Evolutionary conservation across 148 eudicot species (phyloP).

Genomic region (Vaccinium myrtillus): DNA sequence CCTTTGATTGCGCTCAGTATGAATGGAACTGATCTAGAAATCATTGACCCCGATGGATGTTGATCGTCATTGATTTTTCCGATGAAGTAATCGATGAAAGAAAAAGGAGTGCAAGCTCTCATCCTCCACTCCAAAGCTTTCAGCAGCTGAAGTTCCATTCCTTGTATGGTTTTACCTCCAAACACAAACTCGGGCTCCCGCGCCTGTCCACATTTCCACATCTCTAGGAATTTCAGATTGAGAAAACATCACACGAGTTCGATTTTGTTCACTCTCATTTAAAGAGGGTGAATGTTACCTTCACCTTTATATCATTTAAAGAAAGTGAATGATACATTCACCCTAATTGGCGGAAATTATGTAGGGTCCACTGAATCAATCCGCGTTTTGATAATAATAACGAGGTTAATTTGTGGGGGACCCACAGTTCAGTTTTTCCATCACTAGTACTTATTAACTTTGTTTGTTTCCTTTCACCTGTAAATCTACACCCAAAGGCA

Average conservation of each 20-base stretch:
- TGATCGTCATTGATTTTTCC: constrained; percentile 29
- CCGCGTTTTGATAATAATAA: too few species aligned
- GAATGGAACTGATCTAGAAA: constrained; percentile 54
- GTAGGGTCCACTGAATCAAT: too few species aligned
- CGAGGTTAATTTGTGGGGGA: too few species aligned
- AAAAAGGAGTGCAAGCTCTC: constrained; percentile 69
- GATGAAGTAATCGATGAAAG: constrained; percentile 60
- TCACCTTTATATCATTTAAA: too few species aligned
- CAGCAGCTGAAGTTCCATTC: constrained; percentile 81
- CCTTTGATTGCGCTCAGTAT: constrained; percentile 62
- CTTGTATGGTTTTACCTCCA: constrained; percentile 69
- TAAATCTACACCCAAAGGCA: constrained; percentile 48
- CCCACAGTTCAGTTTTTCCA: too few species aligned
- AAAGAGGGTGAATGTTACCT: too few species aligned
- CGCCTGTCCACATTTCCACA: constrained; percentile 45
- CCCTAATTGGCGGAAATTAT: too few species aligned
- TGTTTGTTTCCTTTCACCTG: constrained; percentile 43
- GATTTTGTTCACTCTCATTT: too few species aligned
- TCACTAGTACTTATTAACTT: not conserved
- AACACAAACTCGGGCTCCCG: constrained; percentile 63
- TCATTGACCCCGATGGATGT: constrained; percentile 30
- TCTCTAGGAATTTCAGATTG: not conserved
- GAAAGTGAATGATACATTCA: too few species aligned
- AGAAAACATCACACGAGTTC: not conserved
- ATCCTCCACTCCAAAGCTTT: constrained; percentile 72